Evolutionary conservation across 2,329 filamentous ascomycete species (phyloP), one percentile per base, ranked within the genome.

Genomic region (Xylariaceae sp.): DNA sequence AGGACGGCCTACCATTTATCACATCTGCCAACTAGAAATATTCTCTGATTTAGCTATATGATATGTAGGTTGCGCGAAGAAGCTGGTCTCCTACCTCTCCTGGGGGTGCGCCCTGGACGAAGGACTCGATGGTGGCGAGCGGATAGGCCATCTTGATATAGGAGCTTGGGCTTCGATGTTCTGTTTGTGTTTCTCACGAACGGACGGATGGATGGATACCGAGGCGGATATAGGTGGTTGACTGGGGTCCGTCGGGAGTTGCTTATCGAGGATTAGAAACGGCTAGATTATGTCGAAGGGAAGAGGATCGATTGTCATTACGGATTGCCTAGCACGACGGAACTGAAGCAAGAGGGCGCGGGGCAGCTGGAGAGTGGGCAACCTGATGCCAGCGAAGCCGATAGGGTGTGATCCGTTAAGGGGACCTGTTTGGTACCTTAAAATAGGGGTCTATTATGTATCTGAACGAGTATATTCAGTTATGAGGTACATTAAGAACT

Each of bases 51-150:
- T 60, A 69, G 63, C 61, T 61, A 57, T 23, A 1, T 23, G 23
- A 56, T 23, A 1, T 23, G 23, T 23, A 23, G 23, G 23, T 23
- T 57, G 57, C 64, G 63, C 65, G 65, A 74, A 58, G 7, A 62
- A 62, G 54, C 34, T 60, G 53, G 23, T 77, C 69, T 56, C 66
- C 52, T 84, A 96, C 93, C 88, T 99, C 94, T 80, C 94, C 94
- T 18, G 94, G 94, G 52, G 94, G 94, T 70, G 94, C 92, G 72
- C 91, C 90, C 78, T 96, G 88, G 66, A 99, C 88, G 75, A 97
- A 99, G 55, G 92, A 88, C 67, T 92, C 89, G 66, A 90, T 80
- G 58, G 86, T 85, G 62, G 84, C 80, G 64, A 84, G 67, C 58
- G 78, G 73, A 55, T 72, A 72, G 15, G 78, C 70, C 68, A 76